Conservation (phyloP, 495 filamentous ascomycete genomes). For the Penicillium cataractarum region DNA sequence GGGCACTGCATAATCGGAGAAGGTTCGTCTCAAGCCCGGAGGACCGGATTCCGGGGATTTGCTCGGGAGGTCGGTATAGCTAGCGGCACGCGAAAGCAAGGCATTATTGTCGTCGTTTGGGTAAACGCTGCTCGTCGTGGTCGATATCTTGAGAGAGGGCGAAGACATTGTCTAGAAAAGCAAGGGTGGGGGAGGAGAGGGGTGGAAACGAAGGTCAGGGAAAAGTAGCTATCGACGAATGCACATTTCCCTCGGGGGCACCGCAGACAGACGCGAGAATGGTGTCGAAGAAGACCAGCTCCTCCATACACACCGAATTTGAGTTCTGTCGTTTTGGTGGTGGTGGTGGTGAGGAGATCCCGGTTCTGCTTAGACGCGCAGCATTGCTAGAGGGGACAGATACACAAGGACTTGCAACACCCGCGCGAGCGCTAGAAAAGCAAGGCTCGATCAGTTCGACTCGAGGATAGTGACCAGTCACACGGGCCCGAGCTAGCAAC, state of each 20-base stretch:
- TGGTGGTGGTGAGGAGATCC: too few species aligned
- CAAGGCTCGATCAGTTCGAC: slow-evolving; percentile 8
- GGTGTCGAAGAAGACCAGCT: slow-evolving; percentile 48
- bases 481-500: slow-evolving; percentile 1
- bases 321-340: slow-evolving; percentile 13
- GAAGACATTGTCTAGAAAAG: slow-evolving; percentile 41
- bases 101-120: slow-evolving; percentile 32
- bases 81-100: slow-evolving; percentile 43
- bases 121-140: slow-evolving; percentile 18
- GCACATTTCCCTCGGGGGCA: slow-evolving; percentile 38
- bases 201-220: slow-evolving; percentile 18
- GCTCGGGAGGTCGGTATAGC: slow-evolving; percentile 47
- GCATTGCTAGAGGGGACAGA: slow-evolving; percentile 24
- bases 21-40: slow-evolving; percentile 45
- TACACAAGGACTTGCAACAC: slow-evolving; percentile 3
- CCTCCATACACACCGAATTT: slow-evolving; percentile 39
- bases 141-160: slow-evolving; percentile 29
- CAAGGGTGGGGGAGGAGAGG: slow-evolving; percentile 1
- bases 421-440: background rate
- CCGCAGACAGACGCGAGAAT: slow-evolving; percentile 27
- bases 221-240: slow-evolving; percentile 18
- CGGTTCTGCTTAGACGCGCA: slow-evolving; percentile 29
- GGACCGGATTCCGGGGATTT: slow-evolving; percentile 29
- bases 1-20: slow-evolving; percentile 47
- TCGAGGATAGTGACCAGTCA: slow-evolving; percentile 10